A percentile compares a stretch with the other conserved stretches of the same genome.
Evolutionary conservation across 192 early-diverging fungal genomes (phyloP).

Genomic region (Entomortierella lignicola): DNA sequence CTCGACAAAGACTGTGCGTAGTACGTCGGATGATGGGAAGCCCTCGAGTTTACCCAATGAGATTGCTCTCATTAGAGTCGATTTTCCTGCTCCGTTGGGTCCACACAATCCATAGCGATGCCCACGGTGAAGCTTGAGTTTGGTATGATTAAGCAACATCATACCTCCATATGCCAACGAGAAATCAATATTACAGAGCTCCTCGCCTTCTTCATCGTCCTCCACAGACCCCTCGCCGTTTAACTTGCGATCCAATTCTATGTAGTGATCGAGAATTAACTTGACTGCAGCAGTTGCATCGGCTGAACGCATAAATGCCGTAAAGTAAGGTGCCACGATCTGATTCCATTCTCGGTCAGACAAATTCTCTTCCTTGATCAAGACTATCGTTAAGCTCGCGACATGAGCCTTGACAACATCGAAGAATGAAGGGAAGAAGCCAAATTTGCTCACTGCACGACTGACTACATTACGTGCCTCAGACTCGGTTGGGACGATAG

Average conservation of each 20-base stretch:
- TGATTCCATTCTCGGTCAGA: conserved; percentile 68
- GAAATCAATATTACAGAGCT: conserved; percentile 69
- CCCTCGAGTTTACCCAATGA: conserved; percentile 81
- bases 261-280: conserved; percentile 41
- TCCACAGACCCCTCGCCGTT: conserved; percentile 55
- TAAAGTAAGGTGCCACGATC: conserved; percentile 62
- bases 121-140: conserved; percentile 72
- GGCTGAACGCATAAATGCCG: conserved; percentile 63
- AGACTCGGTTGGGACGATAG: conserved; percentile 47
- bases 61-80: conserved; percentile 85
- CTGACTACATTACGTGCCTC: conserved; percentile 58
- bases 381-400: conserved; percentile 60
- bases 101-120: conserved; percentile 85
- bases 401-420: conserved; percentile 65
- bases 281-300: conserved; percentile 59
- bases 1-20: conserved; percentile 83
- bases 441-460: conserved; percentile 54
- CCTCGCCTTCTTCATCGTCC: conserved; percentile 63
- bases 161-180: conserved; percentile 84
- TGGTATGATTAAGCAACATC: conserved; percentile 77
- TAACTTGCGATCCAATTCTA: conserved; percentile 54
- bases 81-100: conserved; percentile 85
- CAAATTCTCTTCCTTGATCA: conserved; percentile 71
- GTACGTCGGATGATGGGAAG: conserved; percentile 77
- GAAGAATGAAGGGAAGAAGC: conserved; percentile 65